phyloP scores from a whole-genome alignment of 225 moss, liverwort and hornwort genomes.

The Pleurozium schreberi region DNA sequence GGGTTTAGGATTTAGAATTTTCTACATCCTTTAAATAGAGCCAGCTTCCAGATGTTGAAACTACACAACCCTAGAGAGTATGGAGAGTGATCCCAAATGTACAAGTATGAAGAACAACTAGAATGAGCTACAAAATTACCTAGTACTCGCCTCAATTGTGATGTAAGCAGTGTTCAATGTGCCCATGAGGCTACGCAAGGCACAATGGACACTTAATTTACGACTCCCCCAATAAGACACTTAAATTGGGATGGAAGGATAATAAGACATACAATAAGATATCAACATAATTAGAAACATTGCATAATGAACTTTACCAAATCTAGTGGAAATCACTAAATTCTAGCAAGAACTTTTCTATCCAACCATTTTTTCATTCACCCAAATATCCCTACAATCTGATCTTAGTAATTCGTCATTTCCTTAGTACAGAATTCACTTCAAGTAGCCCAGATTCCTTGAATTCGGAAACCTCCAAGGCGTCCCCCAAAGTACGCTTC shows the following conservation, averaged over 20 bases:
- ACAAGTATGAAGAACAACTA: not conserved
- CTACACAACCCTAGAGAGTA: not conserved
- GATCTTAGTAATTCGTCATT: not conserved
- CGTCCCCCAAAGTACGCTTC: not conserved
- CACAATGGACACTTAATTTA: not conserved
- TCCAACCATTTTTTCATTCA: not conserved
- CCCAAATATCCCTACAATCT: not conserved
- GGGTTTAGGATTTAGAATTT: not conserved
- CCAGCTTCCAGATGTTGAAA: not conserved
- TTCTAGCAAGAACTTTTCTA: not conserved
- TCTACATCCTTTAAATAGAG: not conserved
- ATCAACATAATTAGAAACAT: too few species aligned
- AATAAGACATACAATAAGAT: not conserved
- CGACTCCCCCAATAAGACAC: fast-evolving
- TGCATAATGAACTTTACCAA: not conserved
- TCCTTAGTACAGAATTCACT: not conserved
- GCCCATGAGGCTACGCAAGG: not conserved
- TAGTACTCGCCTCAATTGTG: fast-evolving
- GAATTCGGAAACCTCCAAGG: not conserved
- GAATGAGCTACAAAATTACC: not conserved
- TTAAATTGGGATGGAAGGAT: fast-evolving
- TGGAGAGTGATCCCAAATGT: fast-evolving
- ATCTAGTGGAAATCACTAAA: not conserved
- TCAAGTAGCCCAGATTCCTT: not conserved
- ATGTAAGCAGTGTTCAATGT: not conserved